Conservation (phyloP, 768 basidiomycete genomes). For the Suillus cothurnatus region DNA sequence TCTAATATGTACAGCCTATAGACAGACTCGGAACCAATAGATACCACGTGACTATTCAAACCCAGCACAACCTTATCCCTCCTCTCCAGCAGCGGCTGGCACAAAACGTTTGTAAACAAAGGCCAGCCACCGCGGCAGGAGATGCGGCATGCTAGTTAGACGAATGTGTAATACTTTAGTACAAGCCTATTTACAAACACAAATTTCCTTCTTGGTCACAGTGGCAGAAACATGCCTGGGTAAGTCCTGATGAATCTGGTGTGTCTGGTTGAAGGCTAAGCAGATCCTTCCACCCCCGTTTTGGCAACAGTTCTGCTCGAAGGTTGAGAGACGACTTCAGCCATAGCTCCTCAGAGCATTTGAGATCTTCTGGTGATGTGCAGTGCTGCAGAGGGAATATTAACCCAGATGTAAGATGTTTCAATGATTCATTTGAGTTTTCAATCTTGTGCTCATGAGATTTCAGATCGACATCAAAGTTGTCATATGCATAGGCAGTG, state of each 20-base stretch:
- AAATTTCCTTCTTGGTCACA: too few species aligned
- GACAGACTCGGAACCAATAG: too few species aligned
- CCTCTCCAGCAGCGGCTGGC: too few species aligned
- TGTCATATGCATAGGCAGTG: constrained; percentile 41
- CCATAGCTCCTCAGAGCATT: constrained; percentile 37
- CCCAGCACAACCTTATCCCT: too few species aligned
- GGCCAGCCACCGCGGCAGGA: too few species aligned
- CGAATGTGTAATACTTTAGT: too few species aligned
- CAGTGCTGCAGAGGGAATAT: constrained; percentile 25
- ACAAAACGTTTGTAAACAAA: too few species aligned
- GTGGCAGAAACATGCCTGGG: too few species aligned
- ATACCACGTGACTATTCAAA: too few species aligned
- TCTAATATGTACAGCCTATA: too few species aligned
- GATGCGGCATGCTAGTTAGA: too few species aligned
- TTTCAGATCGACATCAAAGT: constrained; percentile 43
- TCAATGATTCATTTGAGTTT: constrained; percentile 18
- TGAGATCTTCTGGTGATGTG: constrained; percentile 27
- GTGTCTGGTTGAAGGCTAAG: constrained; percentile 21
- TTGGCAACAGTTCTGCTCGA: background rate
- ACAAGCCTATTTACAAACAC: too few species aligned
- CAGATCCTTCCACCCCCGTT: constrained; percentile 1
- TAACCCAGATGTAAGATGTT: constrained; percentile 27
- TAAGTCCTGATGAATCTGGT: constrained; percentile 17
- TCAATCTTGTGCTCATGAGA: constrained; percentile 33
- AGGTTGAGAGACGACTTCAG: constrained; percentile 26